phyloP scores from a whole-genome alignment of 495 filamentous ascomycete genomes.

The Penicillium turbatum region DNA sequence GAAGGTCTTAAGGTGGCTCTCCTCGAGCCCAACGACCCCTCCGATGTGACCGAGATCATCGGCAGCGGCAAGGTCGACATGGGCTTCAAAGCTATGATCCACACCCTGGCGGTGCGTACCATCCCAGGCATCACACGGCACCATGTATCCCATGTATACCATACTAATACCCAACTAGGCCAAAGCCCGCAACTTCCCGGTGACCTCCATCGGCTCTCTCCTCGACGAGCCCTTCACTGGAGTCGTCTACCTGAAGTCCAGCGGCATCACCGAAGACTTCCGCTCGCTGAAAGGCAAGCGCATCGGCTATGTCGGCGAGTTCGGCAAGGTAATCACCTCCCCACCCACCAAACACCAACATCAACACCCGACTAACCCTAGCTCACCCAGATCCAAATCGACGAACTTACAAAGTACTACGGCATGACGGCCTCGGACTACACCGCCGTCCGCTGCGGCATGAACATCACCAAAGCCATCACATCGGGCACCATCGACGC shows the following conservation, averaged over 20 bases:
- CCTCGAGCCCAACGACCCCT: constrained; percentile 66
- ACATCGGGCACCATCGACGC: constrained; percentile 63
- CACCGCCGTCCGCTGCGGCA: constrained; percentile 62
- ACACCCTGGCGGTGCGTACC: constrained; percentile 56
- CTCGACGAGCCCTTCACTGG: constrained; percentile 71
- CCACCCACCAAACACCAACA: not conserved
- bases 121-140: not conserved
- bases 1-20: constrained; percentile 67
- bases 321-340: constrained; percentile 49
- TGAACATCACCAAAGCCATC: constrained; percentile 62
- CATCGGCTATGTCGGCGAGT: constrained; percentile 70
- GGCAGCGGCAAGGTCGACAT: constrained; percentile 67
- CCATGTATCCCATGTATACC: too few species aligned
- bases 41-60: constrained; percentile 70
- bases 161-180: constrained; percentile 36
- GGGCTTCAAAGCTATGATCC: constrained; percentile 75
- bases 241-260: constrained; percentile 64
- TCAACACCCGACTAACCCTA: not conserved
- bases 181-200: constrained; percentile 66
- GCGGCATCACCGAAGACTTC: constrained; percentile 63
- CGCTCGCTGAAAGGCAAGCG: constrained; percentile 60
- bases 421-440: constrained; percentile 66
- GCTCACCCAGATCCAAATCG: constrained; percentile 59
- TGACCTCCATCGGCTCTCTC: constrained; percentile 62
- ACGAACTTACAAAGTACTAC: constrained; percentile 68